Evolutionary conservation across 257 asterid species (phyloP).

Genomic region (Scutellaria baicalensis): DNA sequence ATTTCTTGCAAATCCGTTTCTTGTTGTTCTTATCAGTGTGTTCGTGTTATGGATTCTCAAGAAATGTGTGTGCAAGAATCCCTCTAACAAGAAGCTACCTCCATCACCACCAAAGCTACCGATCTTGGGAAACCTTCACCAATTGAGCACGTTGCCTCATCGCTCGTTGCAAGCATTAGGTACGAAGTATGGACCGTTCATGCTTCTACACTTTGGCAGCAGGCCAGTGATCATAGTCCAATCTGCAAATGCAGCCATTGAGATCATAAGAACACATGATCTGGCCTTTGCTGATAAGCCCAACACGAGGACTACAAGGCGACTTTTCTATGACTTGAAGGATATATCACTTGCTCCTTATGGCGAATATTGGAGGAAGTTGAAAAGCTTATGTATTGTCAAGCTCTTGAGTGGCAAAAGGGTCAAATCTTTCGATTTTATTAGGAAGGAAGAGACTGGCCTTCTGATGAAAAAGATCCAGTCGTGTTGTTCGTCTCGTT

Average conservation of each 20-base stretch:
- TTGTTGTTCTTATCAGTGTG: not conserved
- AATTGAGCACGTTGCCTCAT: conserved; percentile 27
- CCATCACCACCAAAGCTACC: conserved; percentile 54
- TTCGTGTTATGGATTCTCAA: conserved; percentile 5
- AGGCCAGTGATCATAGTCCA: conserved; percentile 36
- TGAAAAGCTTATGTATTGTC: conserved; percentile 32
- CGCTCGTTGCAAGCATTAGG: conserved; percentile 34
- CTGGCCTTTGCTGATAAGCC: conserved; percentile 41
- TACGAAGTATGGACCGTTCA: conserved; percentile 32
- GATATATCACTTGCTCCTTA: conserved; percentile 34
- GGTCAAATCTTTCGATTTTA: conserved; percentile 28
- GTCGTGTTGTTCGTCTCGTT: not conserved
- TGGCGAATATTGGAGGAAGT: conserved; percentile 44
- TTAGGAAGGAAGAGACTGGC: conserved; percentile 36
- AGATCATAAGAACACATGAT: conserved; percentile 49
- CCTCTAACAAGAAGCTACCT: conserved; percentile 14
- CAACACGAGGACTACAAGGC: not conserved
- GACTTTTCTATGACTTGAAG: conserved; percentile 18
- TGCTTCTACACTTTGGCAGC: conserved; percentile 47
- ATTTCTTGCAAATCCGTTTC: not conserved
- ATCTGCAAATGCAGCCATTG: conserved; percentile 40
- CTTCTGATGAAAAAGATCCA: conserved; percentile 27
- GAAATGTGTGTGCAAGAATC: conserved; percentile 4
- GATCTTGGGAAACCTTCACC: conserved; percentile 53
- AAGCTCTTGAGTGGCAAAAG: conserved; percentile 41